Evolutionary conservation across 2,329 filamentous ascomycete genomes (phyloP), one percentile per base, ranked within the genome.

Genomic region (Laburnicola sp.): DNA sequence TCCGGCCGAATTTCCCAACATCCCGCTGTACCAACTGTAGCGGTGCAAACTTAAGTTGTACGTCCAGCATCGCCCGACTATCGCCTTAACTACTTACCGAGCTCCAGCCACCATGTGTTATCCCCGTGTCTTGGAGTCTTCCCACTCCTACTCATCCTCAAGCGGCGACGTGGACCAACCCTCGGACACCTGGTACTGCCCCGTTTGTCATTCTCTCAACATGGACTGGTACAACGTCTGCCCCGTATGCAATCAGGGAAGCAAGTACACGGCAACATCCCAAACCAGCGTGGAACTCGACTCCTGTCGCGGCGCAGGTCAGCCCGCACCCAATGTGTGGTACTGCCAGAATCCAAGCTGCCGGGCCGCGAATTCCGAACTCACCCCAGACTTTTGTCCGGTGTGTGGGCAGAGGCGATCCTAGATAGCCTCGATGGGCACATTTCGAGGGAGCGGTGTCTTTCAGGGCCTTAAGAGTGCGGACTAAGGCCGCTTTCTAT

Each of bases 131-230:
- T n/a, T n/a, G n/a, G n/a, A 37, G 35, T 5, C 6, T 16, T 16
- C 35, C 6, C 28, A 27, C 4, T n/a, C 4, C 30, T 30, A 9
- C 6, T 11, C n/a, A n/a, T n/a, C n/a, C n/a, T n/a, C n/a, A n/a
- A n/a, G n/a, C n/a, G n/a, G n/a, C n/a, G n/a, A n/a, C n/a, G n/a
- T n/a, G n/a, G n/a, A n/a, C 11, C 45, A 42, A 27, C 39, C 46
- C 8, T 7, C 32, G 5, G 56, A 61, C 25, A 45, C 53, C 11
- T 61, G 58, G 58, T 31, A 39, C 3, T 61, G 58, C 41, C 23
- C 38, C 9, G 32, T 51, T 9, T 61, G 58, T 40, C 56, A 48
- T 6, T 23, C 43, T 4, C 31, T 45, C 10, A 56, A 60, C 11
- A 4, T 10, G 4, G 25, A 25, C 7, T 54, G 49, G 51, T 38